Percentiles rank a stretch among this genome's conserved stretches.
Evolutionary conservation across 306 rosid species (phyloP).

Genomic region (Geum urbanum): DNA sequence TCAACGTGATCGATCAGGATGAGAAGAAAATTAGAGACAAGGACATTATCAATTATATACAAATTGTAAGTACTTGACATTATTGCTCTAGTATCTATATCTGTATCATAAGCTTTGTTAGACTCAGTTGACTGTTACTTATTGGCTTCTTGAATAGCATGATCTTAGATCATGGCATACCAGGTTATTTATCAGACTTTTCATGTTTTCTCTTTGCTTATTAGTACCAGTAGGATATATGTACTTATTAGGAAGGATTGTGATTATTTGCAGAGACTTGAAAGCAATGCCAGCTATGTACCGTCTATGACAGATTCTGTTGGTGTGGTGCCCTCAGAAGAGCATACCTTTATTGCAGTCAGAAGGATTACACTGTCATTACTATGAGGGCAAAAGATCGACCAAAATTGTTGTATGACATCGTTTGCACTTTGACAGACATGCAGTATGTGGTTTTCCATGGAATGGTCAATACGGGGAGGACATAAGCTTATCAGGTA

Average conservation of each 20-base stretch:
- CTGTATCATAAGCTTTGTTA: not conserved
- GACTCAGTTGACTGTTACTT: not conserved
- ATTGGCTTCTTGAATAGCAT: not conserved
- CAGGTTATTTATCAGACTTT: too few relatives aligned
- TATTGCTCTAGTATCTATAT: not conserved
- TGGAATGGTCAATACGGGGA: conserved; percentile 69
- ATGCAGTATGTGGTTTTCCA: conserved; percentile 94
- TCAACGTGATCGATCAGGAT: conserved; percentile 66
- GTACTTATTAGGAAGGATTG: not conserved
- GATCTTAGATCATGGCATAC: not conserved
- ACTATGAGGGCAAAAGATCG: conserved; percentile 84
- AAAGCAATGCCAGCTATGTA: conserved; percentile 60
- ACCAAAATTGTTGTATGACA: conserved; percentile 82
- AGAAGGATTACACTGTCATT: conserved; percentile 78
- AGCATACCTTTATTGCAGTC: conserved; percentile 80
- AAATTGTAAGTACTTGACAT: conserved; percentile 50
- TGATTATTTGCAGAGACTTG: conserved; percentile 62
- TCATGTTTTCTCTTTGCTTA: not conserved
- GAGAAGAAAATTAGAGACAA: conserved; percentile 81
- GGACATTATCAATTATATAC: conserved; percentile 73
- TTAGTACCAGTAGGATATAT: not conserved
- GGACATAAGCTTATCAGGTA: conserved; percentile 86
- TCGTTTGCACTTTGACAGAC: conserved; percentile 89
- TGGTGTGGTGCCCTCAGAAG: conserved; percentile 85
- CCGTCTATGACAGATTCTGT: conserved; percentile 77